Evolutionary conservation across 176 grass and related monocot species (phyloP).

Genomic region (Tuctoria greenei): DNA sequence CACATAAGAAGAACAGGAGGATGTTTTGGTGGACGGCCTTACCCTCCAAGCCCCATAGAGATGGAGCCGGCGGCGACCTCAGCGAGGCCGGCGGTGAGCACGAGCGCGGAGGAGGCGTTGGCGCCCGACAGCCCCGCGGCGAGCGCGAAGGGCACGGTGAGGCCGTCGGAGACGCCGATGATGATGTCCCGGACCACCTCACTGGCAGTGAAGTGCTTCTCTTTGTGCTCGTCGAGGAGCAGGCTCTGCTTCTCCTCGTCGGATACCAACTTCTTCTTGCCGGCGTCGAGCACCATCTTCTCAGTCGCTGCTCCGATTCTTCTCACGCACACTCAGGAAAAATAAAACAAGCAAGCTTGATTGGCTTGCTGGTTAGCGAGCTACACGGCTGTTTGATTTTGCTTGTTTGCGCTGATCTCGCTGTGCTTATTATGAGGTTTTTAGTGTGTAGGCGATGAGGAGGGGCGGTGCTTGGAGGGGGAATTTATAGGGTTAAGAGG

Average conservation of each 20-base stretch:
- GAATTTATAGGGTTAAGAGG: conserved; percentile 38
- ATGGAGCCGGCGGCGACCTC: conserved; percentile 96
- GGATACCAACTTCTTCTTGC: conserved; percentile 15
- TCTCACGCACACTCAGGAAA: not conserved
- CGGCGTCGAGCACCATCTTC: conserved; percentile 46
- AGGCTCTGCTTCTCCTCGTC: conserved; percentile 63
- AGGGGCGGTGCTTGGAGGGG: not conserved
- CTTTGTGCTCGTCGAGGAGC: conserved; percentile 61
- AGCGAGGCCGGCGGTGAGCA: conserved; percentile 84
- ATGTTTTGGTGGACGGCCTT: not conserved
- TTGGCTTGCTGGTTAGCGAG: not conserved
- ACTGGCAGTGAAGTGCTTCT: conserved; percentile 88
- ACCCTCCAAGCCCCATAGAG: conserved; percentile 99
- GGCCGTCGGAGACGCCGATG: conserved; percentile 91
- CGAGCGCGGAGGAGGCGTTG: conserved; percentile 66
- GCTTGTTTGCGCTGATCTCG: not conserved
- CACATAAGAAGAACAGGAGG: not conserved
- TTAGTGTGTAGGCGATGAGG: not conserved
- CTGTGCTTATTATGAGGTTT: not conserved
- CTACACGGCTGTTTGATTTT: not conserved
- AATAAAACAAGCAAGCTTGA: not conserved
- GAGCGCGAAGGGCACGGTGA: conserved; percentile 96
- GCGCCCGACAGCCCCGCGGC: conserved; percentile 87
- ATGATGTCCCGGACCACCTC: conserved; percentile 94
- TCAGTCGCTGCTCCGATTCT: too few species aligned